Percentiles rank a stretch among this genome's conserved stretches.
Conservation (phyloP, 257 asterid species). For the Gentiana dahurica region DNA sequence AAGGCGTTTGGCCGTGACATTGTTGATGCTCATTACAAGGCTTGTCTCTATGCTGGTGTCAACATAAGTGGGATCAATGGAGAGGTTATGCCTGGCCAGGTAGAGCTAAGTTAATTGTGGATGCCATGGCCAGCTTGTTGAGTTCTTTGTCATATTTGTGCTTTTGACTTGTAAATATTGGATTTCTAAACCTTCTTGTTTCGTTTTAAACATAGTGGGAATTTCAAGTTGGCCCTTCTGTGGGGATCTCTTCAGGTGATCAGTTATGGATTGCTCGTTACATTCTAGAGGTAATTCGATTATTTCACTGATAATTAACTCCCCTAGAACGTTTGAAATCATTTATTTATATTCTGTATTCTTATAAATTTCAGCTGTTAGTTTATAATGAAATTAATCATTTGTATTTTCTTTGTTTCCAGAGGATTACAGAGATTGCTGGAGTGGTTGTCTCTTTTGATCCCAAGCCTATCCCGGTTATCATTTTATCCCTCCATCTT, state of each 20-base stretch:
- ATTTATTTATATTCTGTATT: neutral
- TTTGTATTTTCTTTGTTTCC: slow-evolving; percentile 7
- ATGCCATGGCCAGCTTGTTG: too few species aligned
- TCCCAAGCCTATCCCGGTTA: slow-evolving; percentile 67
- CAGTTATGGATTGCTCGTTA: slow-evolving; percentile 78
- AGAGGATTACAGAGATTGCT: slow-evolving; percentile 81
- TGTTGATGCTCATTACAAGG: slow-evolving; percentile 68
- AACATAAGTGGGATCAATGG: slow-evolving; percentile 69
- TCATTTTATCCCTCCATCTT: neutral
- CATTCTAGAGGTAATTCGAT: slow-evolving; percentile 51
- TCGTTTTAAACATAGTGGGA: slow-evolving; percentile 55
- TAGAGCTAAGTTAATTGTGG: slow-evolving; percentile 2
- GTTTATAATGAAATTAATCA: too few species aligned
- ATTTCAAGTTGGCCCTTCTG: slow-evolving; percentile 75
- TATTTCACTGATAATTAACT: neutral
- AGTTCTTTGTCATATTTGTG: neutral
- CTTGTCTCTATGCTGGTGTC: slow-evolving; percentile 71
- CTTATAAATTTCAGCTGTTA: neutral
- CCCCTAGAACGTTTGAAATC: neutral
- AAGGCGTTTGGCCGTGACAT: slow-evolving; percentile 78
- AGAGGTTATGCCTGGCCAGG: slow-evolving; percentile 88
- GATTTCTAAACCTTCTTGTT: too few species aligned
- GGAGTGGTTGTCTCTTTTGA: slow-evolving; percentile 63
- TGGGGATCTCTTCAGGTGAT: slow-evolving; percentile 71
- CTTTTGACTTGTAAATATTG: neutral